Evolutionary conservation across 1,284 basidiomycete genomes (phyloP).

Genomic region (Microbotryum lychnidis-dioicae): DNA sequence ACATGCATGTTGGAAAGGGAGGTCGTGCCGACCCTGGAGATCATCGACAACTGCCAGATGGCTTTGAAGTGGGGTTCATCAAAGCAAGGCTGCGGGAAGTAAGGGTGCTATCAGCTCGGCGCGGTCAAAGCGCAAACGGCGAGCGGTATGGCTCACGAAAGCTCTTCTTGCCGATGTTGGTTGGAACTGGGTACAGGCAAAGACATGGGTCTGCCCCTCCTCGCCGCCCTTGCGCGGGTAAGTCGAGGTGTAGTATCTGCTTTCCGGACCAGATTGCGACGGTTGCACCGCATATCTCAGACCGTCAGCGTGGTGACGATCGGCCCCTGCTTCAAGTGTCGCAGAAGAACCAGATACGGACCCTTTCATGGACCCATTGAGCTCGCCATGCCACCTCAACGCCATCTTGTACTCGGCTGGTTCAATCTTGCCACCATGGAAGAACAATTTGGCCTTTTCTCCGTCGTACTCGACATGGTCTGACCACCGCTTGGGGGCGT

Average conservation of each 20-base stretch:
- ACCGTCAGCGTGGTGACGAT: too few species aligned
- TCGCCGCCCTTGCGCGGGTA: slow-evolving; percentile 8
- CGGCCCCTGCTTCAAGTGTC: too few species aligned
- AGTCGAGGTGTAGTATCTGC: slow-evolving; percentile 20
- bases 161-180: too few species aligned
- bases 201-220: too few species aligned
- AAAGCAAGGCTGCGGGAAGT: slow-evolving; percentile 52
- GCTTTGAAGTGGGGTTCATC: slow-evolving; percentile 91
- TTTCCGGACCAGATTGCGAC: too few species aligned
- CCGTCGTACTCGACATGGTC: too few species aligned
- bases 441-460: too few species aligned
- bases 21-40: slow-evolving; percentile 55
- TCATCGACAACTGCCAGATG: slow-evolving; percentile 71
- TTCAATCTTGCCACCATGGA: background rate
- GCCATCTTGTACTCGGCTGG: slow-evolving; percentile 10
- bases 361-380: slow-evolving; percentile 18
- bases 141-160: background rate
- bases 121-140: too few species aligned
- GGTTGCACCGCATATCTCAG: too few species aligned
- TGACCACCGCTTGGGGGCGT: too few species aligned
- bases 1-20: slow-evolving; percentile 77
- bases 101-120: background rate
- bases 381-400: slow-evolving; percentile 17
- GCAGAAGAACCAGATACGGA: background rate
- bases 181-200: too few species aligned